Evolutionary conservation across 106 monocot genomes (phyloP), one percentile per base, ranked within the genome.

Genomic region (Dendrobium officinale): DNA sequence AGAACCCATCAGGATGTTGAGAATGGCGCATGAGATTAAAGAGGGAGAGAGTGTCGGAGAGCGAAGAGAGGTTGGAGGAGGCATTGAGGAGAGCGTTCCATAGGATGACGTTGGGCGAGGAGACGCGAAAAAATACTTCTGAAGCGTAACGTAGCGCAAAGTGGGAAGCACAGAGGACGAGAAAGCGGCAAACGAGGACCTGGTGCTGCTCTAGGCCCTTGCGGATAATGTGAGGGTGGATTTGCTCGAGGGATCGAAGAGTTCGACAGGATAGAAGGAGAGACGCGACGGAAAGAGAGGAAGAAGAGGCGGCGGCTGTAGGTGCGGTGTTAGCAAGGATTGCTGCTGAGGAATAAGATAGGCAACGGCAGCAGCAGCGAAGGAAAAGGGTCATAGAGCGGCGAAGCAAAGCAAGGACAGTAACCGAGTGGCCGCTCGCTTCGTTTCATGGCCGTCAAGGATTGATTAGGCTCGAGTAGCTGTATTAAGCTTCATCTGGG

Each of bases 51-150:
- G 89, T 44, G 77, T 77, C 18, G 40, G 42, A 61, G 33, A 87
- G 83, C 10, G 81, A 42, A 20, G 81, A 73, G 79, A 58, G 83
- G 79, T 82, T 82, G 75, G 87, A 73, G 81, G 84, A 79, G 81
- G 86, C 70, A 77, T 93, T 84, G 78, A 96, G 77, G 77, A 92
- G 68, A 29, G 88, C 56, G 82, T 96, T 96, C 81, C 83, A 92
- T 58, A 88, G 85, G 78, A 80, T 77, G 75, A 92, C 81, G 75
- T 84, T 85, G 59, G 92, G 88, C 26, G 55, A 20, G 72, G 49
- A 20, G 45, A 88, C 77, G 81, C 81, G 82, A 67, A 45, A 67
- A 87, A 88, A 87, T 58, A 81, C 81, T 59, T 77, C 70, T 55
- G 77, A 31, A 41, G 92, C 84, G 86, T 90, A 92, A 84, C 77